Evolutionary conservation across 352 stramenopile genomes (phyloP).

Genomic region (Thalassiosira exigua): DNA sequence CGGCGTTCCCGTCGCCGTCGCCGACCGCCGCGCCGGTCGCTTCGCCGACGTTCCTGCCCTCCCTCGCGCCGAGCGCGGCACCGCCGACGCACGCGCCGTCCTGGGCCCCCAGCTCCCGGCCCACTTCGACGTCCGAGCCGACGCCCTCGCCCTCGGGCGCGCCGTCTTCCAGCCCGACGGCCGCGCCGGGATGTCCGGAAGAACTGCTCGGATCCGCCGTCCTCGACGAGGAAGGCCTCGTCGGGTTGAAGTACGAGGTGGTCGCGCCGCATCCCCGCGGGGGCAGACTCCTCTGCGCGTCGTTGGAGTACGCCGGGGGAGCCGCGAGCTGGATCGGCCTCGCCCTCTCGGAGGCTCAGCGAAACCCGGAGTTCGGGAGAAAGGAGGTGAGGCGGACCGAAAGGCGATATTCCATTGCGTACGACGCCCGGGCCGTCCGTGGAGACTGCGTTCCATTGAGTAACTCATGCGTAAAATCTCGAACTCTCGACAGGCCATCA

Average conservation of each 20-base stretch:
- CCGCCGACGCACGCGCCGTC: not conserved
- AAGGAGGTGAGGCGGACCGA: too few relatives aligned
- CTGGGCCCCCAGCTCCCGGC: not conserved
- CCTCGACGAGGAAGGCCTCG: slow-evolving; percentile 27
- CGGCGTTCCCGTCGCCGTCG: too few relatives aligned
- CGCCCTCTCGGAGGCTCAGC: slow-evolving; percentile 36
- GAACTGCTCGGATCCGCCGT: slow-evolving; percentile 21
- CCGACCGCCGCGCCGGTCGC: too few relatives aligned
- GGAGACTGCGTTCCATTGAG: too few relatives aligned
- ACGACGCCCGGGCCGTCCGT: too few relatives aligned
- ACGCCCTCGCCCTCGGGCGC: slow-evolving; percentile 16
- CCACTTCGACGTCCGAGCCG: slow-evolving; percentile 7
- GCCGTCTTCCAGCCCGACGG: slow-evolving; percentile 39
- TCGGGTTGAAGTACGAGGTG: slow-evolving; percentile 51
- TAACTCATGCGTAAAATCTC: too few relatives aligned
- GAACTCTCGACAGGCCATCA: too few relatives aligned
- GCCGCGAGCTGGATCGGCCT: slow-evolving; percentile 51
- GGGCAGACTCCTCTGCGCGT: slow-evolving; percentile 40
- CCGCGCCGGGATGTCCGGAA: slow-evolving; percentile 37
- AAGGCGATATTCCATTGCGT: too few relatives aligned
- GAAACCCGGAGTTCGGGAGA: slow-evolving; percentile 49
- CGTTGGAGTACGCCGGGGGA: slow-evolving; percentile 39
- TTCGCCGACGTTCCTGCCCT: too few relatives aligned
- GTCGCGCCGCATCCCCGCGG: slow-evolving; percentile 5
- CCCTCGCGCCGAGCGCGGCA: not conserved